Evolutionary conservation across 2,329 filamentous ascomycete genomes (phyloP), one percentile per base, ranked within the genome.

Genomic region (Trichoderma afroharzianum): DNA sequence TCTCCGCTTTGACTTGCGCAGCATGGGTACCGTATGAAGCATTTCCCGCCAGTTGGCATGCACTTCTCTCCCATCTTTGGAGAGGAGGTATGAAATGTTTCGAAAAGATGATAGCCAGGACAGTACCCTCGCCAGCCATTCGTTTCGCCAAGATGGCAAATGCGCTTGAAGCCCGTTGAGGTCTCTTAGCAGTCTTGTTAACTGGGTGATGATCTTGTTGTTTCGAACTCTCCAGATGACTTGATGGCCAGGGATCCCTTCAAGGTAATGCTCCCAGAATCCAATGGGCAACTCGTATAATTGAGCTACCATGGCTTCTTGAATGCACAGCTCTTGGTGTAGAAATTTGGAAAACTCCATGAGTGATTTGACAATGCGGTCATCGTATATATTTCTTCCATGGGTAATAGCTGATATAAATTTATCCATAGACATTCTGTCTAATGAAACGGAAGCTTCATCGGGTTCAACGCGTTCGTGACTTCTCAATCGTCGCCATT

Each of bases 261-360:
- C 18, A 3, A 43, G 11, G 47, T 77, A 78, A 9, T 68, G 62
- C 21, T 39, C 7, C 74, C 74, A 77, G 53, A 58, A 72, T 4
- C 59, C 6, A 11, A 59, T 43, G 3, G 74, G 71, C 18, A 74
- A 57, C 14, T 73, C 63, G 26, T 78, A 77, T 21, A 77, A 24
- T 59, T 78, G 76, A 33, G 73, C 76, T 6, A 78, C 57, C 63
- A 76, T 71, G 57, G 64, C 74, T 59, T 78, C 76, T 2, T 74
- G 67, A 8, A 73, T 68, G 28, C 61, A 57, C 28, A 74, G 68
- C 67, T 78, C 77, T 24, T 70, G 63, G 39, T 73, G 61, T 7
- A 77, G 36, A 9, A 33, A 6, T 11, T 32, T 18, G 5, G 64
- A 24, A 18, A 77, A 55, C 12, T 76, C 71, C 47, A 74, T 73